phyloP scores from a whole-genome alignment of 2,329 filamentous ascomycete species.

The Talaromyces sp. region DNA sequence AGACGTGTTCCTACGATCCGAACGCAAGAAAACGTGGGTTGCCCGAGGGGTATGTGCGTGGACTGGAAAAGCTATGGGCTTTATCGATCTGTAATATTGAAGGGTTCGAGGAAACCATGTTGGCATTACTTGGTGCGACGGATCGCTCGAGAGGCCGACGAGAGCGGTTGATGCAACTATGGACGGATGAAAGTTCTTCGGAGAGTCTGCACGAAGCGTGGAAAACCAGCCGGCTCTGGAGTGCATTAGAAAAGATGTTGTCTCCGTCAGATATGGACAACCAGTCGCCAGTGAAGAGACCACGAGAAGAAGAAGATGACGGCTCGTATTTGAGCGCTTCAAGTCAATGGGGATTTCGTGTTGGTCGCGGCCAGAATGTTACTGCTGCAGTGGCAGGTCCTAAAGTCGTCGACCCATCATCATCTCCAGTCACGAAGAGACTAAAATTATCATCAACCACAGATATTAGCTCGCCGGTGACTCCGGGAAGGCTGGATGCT shows the following conservation, averaged over 20 bases:
- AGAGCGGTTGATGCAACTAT: slow-evolving; percentile 33
- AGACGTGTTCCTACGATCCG: slow-evolving; percentile 41
- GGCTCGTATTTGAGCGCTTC: slow-evolving; percentile 12
- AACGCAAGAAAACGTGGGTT: slow-evolving; percentile 43
- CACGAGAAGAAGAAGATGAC: slow-evolving; percentile 28
- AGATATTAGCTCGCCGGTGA: not conserved
- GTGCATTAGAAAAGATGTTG: slow-evolving; percentile 39
- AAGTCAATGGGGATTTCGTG: slow-evolving; percentile 29
- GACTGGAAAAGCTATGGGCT: slow-evolving; percentile 44
- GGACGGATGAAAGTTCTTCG: slow-evolving; percentile 37
- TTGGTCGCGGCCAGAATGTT: slow-evolving; percentile 24
- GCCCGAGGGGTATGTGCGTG: slow-evolving; percentile 44
- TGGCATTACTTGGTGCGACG: slow-evolving; percentile 34
- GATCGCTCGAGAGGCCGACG: slow-evolving; percentile 28
- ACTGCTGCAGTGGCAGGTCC: slow-evolving; percentile 27
- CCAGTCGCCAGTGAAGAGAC: slow-evolving; percentile 27
- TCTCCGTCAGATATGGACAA: slow-evolving; percentile 27
- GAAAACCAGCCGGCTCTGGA: slow-evolving; percentile 39
- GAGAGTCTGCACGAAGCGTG: slow-evolving; percentile 42
- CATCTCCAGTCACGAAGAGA: slow-evolving; percentile 25
- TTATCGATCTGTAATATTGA: slow-evolving; percentile 41
- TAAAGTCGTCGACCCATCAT: slow-evolving; percentile 25
- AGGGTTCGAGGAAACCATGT: slow-evolving; percentile 40
- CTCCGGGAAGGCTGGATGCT: not conserved
- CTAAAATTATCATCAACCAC: slow-evolving; percentile 22